Percentiles rank a stretch among this genome's conserved stretches.
Evolutionary conservation across 2,329 filamentous ascomycete genomes (phyloP).

Genomic region (Remersonia thermophila): DNA sequence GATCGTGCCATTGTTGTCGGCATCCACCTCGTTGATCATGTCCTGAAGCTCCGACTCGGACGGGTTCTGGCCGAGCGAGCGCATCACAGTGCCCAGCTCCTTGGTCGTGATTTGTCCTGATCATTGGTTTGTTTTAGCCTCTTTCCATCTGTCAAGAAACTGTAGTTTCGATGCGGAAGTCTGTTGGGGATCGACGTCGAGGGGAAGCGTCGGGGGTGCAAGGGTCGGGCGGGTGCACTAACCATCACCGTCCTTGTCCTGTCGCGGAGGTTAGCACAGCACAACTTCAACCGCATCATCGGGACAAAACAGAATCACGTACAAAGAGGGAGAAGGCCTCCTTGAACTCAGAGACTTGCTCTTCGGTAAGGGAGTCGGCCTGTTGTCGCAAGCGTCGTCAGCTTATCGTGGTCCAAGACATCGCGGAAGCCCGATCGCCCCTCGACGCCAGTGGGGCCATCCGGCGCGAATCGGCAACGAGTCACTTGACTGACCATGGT

Average conservation of each 20-base stretch:
- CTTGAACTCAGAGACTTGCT: slow-evolving; percentile 99
- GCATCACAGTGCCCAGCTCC: slow-evolving; percentile 82
- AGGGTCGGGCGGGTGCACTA: slow-evolving; percentile 33
- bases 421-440: slow-evolving; percentile 10
- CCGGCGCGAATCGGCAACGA: not conserved
- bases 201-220: not conserved
- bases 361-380: slow-evolving; percentile 98
- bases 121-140: slow-evolving; percentile 10
- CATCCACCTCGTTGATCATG: slow-evolving; percentile 90
- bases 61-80: slow-evolving; percentile 79
- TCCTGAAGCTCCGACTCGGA: slow-evolving; percentile 84
- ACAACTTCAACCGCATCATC: not conserved
- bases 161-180: not conserved
- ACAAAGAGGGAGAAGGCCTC: slow-evolving; percentile 99
- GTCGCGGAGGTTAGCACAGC: slow-evolving; percentile 20
- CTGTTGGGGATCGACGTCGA: too few species aligned
- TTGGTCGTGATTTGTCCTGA: slow-evolving; percentile 84
- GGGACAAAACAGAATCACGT: slow-evolving; percentile 34
- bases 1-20: slow-evolving; percentile 86
- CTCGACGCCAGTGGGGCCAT: slow-evolving; percentile 14
- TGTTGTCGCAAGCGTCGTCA: slow-evolving; percentile 28
- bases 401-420: slow-evolving; percentile 6
- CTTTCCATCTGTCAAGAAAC: not conserved
- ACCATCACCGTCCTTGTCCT: slow-evolving; percentile 92
- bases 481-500: slow-evolving; percentile 17